Conservation (phyloP, 306 rosid species). For the Clitoria ternatea region DNA sequence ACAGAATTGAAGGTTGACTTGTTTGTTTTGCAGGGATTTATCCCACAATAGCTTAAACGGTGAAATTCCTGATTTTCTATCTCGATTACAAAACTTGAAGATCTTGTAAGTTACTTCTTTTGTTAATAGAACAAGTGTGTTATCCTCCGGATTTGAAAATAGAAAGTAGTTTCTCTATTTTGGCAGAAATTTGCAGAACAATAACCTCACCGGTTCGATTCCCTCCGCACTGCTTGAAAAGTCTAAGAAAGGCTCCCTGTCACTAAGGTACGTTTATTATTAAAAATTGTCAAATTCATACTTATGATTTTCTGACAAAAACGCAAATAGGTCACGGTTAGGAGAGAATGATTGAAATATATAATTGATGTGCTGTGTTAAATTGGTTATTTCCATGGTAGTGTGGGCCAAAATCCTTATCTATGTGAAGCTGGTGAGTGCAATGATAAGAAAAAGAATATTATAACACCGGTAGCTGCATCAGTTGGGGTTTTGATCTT, state of each 20-base stretch:
- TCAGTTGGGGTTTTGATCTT: constrained; percentile 32
- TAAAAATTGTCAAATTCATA: background rate
- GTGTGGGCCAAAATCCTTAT: constrained; percentile 36
- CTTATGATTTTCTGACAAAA: too few species aligned
- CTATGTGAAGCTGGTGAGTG: constrained; percentile 27
- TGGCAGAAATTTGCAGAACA: constrained; percentile 44
- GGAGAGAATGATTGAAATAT: too few species aligned
- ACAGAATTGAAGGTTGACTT: background rate
- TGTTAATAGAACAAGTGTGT: background rate
- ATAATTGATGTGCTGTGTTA: too few species aligned
- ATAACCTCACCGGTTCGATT: constrained; percentile 33
- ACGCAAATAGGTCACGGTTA: too few species aligned
- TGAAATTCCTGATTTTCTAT: constrained; percentile 22
- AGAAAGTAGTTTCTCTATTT: background rate
- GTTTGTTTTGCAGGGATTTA: constrained; percentile 38
- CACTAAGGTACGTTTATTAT: constrained; percentile 29
- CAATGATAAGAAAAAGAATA: background rate
- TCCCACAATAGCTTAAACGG: constrained; percentile 41
- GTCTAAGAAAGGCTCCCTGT: constrained; percentile 12
- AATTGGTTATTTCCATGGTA: constrained; percentile 27
- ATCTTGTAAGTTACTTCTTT: constrained; percentile 33
- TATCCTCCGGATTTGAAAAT: background rate
- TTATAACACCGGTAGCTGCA: constrained; percentile 23
- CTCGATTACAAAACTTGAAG: constrained; percentile 9
- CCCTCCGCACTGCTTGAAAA: constrained; percentile 23